Evolutionary conservation across 805 yeast genomes (phyloP).

Genomic region (Kodamaea laetipori): DNA sequence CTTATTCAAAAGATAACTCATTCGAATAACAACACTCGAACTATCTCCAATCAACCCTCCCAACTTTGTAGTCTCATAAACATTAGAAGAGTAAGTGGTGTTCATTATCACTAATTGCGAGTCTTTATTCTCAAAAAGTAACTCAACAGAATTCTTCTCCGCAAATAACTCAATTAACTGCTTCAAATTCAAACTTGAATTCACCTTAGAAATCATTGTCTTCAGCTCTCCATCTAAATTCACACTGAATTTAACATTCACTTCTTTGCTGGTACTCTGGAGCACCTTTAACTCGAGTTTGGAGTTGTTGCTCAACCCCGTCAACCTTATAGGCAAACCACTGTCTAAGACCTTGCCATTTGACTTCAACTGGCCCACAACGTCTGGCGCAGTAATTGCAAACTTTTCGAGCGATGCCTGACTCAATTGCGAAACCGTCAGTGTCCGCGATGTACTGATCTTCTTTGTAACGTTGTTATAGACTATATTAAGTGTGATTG

Average conservation of each 20-base stretch:
- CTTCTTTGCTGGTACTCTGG: conserved; percentile 13
- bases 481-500: conserved; percentile 24
- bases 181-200: conserved; percentile 18
- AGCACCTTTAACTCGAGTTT: conserved; percentile 27
- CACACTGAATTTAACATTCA: conserved; percentile 23
- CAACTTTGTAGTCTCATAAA: conserved; percentile 17
- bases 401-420: conserved; percentile 28
- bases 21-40: conserved; percentile 28
- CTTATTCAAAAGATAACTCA: conserved; percentile 20
- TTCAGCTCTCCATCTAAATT: conserved; percentile 10
- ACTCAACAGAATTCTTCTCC: conserved; percentile 3
- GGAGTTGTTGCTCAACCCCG: conserved; percentile 36
- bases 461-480: conserved; percentile 29
- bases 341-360: conserved; percentile 35
- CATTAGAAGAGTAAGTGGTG: conserved; percentile 13
- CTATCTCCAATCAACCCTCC: conserved; percentile 23
- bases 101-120: conserved; percentile 21
- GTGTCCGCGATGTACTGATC: conserved; percentile 25
- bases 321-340: conserved; percentile 34
- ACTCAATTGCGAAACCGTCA: conserved; percentile 33
- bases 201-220: conserved; percentile 14
- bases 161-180: conserved; percentile 25
- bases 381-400: conserved; percentile 18
- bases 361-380: conserved; percentile 27
- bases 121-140: conserved; percentile 11